Conservation (phyloP, 805 yeast species). For the Wickerhamomyces queroliae region DNA sequence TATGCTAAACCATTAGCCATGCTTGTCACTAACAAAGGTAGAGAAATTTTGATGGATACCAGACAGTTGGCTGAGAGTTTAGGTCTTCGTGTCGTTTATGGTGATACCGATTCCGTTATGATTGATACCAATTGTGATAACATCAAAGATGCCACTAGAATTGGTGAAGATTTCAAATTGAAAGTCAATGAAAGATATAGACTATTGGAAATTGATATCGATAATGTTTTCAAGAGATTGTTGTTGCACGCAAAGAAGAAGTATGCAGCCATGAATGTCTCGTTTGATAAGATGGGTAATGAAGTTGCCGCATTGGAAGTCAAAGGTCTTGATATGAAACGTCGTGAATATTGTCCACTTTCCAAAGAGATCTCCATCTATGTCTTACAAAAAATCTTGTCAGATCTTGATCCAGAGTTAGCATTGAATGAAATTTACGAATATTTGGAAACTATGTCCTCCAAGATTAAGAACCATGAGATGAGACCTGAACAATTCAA, state of each 20-base stretch:
- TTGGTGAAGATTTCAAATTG: slow-evolving; percentile 81
- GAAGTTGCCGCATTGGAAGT: slow-evolving; percentile 68
- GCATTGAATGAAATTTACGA: slow-evolving; percentile 68
- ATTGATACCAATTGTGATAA: slow-evolving; percentile 78
- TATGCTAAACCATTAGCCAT: slow-evolving; percentile 95
- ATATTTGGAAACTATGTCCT: slow-evolving; percentile 57
- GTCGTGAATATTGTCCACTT: slow-evolving; percentile 93
- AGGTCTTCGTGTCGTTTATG: slow-evolving; percentile 84
- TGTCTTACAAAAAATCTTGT: slow-evolving; percentile 65
- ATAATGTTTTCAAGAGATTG: slow-evolving; percentile 82
- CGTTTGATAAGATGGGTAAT: slow-evolving; percentile 45
- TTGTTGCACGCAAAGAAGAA: slow-evolving; percentile 93
- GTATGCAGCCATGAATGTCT: slow-evolving; percentile 83
- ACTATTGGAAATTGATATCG: slow-evolving; percentile 88
- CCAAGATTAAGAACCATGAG: slow-evolving; percentile 52
- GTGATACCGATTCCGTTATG: slow-evolving; percentile 99
- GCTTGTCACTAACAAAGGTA: slow-evolving; percentile 91
- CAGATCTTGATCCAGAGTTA: slow-evolving; percentile 70
- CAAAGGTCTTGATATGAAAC: slow-evolving; percentile 93
- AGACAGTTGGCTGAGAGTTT: slow-evolving; percentile 85
- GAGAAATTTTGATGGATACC: slow-evolving; percentile 92
- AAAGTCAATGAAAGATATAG: slow-evolving; percentile 86
- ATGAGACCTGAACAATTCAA: slow-evolving; percentile 63
- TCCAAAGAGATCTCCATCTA: slow-evolving; percentile 83
- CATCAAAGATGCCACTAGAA: slow-evolving; percentile 66